Conservation (phyloP, 495 filamentous ascomycete genomes). For the Penicillium paradoxum region DNA sequence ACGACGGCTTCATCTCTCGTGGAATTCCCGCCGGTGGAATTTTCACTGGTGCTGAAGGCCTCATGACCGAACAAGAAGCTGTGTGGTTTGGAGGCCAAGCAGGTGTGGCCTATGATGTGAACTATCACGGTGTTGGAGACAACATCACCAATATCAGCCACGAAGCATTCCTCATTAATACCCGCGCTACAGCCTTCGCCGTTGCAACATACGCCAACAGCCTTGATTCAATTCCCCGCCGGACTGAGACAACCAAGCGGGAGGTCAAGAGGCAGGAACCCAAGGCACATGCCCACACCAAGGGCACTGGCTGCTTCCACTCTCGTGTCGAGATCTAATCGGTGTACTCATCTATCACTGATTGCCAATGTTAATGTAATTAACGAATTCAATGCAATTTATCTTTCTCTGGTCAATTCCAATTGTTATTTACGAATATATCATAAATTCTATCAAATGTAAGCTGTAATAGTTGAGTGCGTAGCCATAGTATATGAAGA, state of each 20-base stretch:
- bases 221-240: slow-evolving; percentile 42
- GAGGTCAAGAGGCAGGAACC: slow-evolving; percentile 9
- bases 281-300: slow-evolving; percentile 12
- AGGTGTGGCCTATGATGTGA: slow-evolving; percentile 53
- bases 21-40: slow-evolving; percentile 62
- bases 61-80: slow-evolving; percentile 58
- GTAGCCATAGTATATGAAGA: too few relatives aligned
- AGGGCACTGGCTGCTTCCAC: slow-evolving; percentile 22
- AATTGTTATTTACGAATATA: neutral
- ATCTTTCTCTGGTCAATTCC: neutral
- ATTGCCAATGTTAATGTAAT: neutral
- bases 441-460: too few relatives aligned
- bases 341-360: neutral
- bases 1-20: slow-evolving; percentile 59
- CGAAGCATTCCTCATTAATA: slow-evolving; percentile 56
- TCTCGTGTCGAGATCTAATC: slow-evolving; percentile 18
- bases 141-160: slow-evolving; percentile 54
- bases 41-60: slow-evolving; percentile 63
- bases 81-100: slow-evolving; percentile 55
- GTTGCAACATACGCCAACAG: slow-evolving; percentile 58
- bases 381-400: neutral
- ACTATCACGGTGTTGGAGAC: slow-evolving; percentile 60
- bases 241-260: slow-evolving; percentile 6
- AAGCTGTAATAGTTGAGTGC: too few relatives aligned
- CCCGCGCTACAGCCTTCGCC: slow-evolving; percentile 56